Percentiles rank a stretch among this genome's conserved stretches.
These are phyloP conservation scores for Epichloe aotearoae DNA, from an alignment of 2,329 filamentous ascomycete genomes.

Conservation along the genomic window DNA sequence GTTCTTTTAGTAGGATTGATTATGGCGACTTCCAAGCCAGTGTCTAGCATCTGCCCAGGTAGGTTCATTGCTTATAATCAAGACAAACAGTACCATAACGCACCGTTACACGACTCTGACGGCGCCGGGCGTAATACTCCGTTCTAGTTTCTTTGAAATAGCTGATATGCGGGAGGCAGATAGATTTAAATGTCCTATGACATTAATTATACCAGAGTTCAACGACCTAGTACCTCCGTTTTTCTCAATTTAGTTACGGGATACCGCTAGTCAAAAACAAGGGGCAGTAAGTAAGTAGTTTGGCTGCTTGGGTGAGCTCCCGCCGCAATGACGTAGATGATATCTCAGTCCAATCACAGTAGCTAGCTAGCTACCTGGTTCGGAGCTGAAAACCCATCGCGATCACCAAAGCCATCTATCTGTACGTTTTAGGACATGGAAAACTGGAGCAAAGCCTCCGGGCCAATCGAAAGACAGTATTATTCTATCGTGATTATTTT, in stretches of 20 bases:
- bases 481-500: too few relatives aligned
- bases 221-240: too few relatives aligned
- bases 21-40: neutral
- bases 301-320: constrained; percentile 6
- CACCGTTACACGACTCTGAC: neutral
- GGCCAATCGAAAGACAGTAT: neutral
- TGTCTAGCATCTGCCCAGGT: neutral
- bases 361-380: too few relatives aligned
- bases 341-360: neutral
- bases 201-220: too few relatives aligned
- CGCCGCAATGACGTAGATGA: constrained; percentile 11
- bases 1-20: neutral
- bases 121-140: neutral
- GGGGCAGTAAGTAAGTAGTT: neutral
- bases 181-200: too few relatives aligned
- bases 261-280: neutral
- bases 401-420: neutral
- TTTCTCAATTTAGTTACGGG: neutral
- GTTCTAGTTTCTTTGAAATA: too few relatives aligned
- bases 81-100: neutral
- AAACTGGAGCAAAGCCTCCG: neutral
- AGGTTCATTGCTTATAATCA: too few relatives aligned
- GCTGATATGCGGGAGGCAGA: too few relatives aligned
- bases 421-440: neutral
- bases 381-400: too few relatives aligned